Conservation (phyloP, 345 rosid genomes). For the sweet orange (Citrus sinensis) region DVS_A1.0 CM039169.1:29965001-29965500, state of each 20-base stretch:
- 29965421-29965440: neutral
- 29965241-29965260: neutral
- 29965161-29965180: neutral
- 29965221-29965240: neutral
- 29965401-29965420: too few relatives aligned
- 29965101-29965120: too few relatives aligned
- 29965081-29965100: too few relatives aligned
- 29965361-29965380: neutral
- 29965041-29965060: fast-evolving
- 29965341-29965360: neutral
- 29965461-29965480: too few relatives aligned
- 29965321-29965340: neutral
- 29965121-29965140: too few relatives aligned
- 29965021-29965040: too few relatives aligned
- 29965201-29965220: neutral
- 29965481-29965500: too few relatives aligned
- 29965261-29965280: neutral
- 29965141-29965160: neutral
- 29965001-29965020: too few relatives aligned
- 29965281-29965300: constrained; percentile 19
- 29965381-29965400: neutral
- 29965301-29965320: constrained; percentile 23
- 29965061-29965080: too few relatives aligned
- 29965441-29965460: too few relatives aligned
- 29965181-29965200: neutral